A percentile compares a stretch with the other conserved stretches of the same genome.
Evolutionary conservation across 2,329 filamentous ascomycete genomes (phyloP).

Genomic region (Ceratocystis cubensis): DNA sequence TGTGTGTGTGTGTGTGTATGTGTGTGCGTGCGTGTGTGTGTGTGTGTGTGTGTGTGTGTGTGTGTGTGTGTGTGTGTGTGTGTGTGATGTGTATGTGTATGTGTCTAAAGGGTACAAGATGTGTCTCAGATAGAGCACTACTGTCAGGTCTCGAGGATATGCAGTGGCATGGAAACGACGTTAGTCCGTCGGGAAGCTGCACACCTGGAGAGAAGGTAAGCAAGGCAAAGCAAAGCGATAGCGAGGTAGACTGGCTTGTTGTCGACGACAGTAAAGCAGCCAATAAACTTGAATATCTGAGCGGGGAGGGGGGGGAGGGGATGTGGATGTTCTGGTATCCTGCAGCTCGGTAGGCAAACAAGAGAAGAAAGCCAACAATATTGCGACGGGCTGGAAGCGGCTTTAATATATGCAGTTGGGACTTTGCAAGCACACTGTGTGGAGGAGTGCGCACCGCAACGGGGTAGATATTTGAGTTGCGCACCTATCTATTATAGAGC

Average conservation of each 20-base stretch:
- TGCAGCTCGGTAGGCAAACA: not conserved
- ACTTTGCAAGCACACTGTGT: not conserved
- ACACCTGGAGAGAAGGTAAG: not conserved
- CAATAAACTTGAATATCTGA: too few species aligned
- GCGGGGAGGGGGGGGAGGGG: not conserved
- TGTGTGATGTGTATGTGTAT: not conserved
- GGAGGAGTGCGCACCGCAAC: not conserved
- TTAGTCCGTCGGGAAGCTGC: not conserved
- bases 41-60: too few species aligned
- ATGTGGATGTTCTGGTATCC: not conserved
- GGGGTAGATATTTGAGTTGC: too few species aligned
- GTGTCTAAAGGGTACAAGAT: not conserved
- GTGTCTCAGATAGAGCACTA: not conserved
- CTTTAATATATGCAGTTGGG: not conserved
- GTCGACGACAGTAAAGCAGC: too few species aligned
- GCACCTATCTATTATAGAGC: too few species aligned
- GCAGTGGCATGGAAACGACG: slow-evolving; percentile 2
- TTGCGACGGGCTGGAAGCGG: not conserved
- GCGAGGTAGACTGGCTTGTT: not conserved
- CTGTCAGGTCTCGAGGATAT: not conserved
- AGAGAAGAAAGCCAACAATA: not conserved
- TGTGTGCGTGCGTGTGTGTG: too few species aligned
- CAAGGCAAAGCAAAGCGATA: not conserved
- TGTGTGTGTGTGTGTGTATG: too few species aligned
- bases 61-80: too few species aligned